Percentiles rank a stretch among this genome's conserved stretches.
phyloP scores from a whole-genome alignment of 768 basidiomycete genomes.

The Phallus indusiatus region DNA sequence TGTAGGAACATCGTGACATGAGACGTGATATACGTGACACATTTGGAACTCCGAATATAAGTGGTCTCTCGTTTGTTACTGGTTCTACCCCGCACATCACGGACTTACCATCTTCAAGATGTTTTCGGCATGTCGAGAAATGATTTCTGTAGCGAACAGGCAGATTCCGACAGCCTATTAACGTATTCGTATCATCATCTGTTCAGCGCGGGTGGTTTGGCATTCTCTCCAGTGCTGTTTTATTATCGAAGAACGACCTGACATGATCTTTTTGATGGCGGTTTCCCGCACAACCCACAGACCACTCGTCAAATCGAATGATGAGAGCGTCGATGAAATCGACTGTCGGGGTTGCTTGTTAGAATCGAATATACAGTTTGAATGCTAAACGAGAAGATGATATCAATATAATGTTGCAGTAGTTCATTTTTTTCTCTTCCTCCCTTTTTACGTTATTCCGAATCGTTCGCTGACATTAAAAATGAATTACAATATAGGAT shows the following conservation, averaged over 20 bases:
- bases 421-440: neutral
- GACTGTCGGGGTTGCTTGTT: too few species aligned
- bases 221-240: too few species aligned
- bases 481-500: too few species aligned
- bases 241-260: too few species aligned
- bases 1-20: neutral
- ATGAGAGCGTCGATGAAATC: too few species aligned
- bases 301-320: too few species aligned
- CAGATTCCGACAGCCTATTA: neutral
- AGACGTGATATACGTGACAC: neutral
- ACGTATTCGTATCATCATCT: neutral
- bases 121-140: neutral
- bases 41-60: too few species aligned
- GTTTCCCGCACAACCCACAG: too few species aligned
- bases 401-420: neutral
- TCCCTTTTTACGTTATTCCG: neutral
- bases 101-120: neutral
- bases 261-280: too few species aligned
- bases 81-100: neutral
- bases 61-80: neutral
- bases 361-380: too few species aligned
- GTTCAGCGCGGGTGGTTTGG: too few species aligned
- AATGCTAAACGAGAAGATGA: neutral
- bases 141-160: neutral
- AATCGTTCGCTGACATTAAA: neutral